A percentile compares a stretch with the other conserved stretches of the same genome.
Evolutionary conservation across 371 early-diverging fungal genomes (phyloP).

Genomic region (Umbelopsis sp.): DNA sequence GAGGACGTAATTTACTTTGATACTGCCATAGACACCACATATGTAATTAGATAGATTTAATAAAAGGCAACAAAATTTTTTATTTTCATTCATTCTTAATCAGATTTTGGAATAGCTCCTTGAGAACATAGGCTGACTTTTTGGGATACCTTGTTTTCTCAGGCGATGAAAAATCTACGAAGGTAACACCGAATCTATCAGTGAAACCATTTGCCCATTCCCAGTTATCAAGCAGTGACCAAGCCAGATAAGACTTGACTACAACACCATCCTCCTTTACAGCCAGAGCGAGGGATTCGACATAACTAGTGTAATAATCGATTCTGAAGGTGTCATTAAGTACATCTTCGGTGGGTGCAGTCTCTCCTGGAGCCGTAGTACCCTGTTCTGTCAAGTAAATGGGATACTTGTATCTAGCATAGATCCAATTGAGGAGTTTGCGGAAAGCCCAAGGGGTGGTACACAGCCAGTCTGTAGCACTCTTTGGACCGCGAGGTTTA

Average conservation of each 20-base stretch:
- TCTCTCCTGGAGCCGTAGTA: neutral
- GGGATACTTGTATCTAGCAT: neutral
- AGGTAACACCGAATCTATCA: neutral
- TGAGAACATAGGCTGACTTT: neutral
- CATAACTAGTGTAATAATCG: neutral
- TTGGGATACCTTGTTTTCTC: neutral
- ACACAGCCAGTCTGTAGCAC: neutral
- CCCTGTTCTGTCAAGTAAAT: neutral
- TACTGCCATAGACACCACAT: neutral
- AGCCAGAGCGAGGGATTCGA: neutral
- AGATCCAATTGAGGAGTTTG: neutral
- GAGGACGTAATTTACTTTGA: neutral
- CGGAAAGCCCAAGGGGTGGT: neutral
- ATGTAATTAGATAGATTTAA: neutral
- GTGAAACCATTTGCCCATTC: neutral
- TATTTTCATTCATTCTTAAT: neutral
- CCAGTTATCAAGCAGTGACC: neutral
- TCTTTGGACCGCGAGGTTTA: neutral
- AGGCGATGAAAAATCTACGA: neutral
- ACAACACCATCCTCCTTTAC: slow-evolving; percentile 1
- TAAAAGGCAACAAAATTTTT: too few relatives aligned
- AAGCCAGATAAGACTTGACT: neutral
- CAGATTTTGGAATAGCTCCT: neutral
- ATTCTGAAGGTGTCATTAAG: neutral
- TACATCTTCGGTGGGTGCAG: neutral